Conservation (phyloP, 2,329 filamentous ascomycete genomes). For the Trichoderma pleuroti region DNA sequence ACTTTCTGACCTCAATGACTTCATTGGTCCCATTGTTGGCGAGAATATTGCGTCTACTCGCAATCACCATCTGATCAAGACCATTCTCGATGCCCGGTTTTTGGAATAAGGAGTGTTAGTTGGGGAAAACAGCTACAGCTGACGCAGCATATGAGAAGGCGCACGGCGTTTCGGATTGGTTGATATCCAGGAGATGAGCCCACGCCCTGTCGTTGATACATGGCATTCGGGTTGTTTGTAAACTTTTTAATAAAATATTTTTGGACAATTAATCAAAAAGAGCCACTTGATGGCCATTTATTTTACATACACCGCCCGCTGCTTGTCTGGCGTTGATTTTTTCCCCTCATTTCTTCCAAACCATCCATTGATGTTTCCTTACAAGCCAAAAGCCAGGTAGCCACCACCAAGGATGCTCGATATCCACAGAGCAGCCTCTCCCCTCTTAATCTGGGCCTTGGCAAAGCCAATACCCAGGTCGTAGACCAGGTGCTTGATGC, state of each 20-base stretch:
- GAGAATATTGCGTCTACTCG: constrained; percentile 44
- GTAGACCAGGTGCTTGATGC: constrained; percentile 52
- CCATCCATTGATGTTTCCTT: constrained; percentile 22
- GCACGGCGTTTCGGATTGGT: constrained; percentile 27
- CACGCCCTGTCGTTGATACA: neutral
- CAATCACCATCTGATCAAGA: constrained; percentile 47
- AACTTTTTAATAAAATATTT: neutral
- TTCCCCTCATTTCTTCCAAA: neutral
- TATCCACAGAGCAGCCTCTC: constrained; percentile 48
- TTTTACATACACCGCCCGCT: constrained; percentile 12
- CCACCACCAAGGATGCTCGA: constrained; percentile 42
- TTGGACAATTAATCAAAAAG: constrained; percentile 11
- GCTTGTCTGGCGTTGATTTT: neutral
- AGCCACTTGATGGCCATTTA: neutral
- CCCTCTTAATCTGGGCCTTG: constrained; percentile 44
- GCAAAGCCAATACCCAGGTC: constrained; percentile 51
- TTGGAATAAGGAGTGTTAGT: constrained; percentile 39
- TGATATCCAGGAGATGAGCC: constrained; percentile 16
- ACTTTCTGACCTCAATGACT: constrained; percentile 47
- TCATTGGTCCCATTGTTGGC: constrained; percentile 54
- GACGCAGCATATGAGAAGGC: constrained; percentile 17
- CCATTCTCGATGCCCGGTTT: constrained; percentile 53
- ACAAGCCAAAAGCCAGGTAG: constrained; percentile 49
- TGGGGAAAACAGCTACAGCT: neutral
- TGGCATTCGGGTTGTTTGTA: neutral